A percentile compares a stretch with the other conserved stretches of the same genome.
phyloP scores from a whole-genome alignment of 1,284 basidiomycete species.

The Trametes sp. region DNA sequence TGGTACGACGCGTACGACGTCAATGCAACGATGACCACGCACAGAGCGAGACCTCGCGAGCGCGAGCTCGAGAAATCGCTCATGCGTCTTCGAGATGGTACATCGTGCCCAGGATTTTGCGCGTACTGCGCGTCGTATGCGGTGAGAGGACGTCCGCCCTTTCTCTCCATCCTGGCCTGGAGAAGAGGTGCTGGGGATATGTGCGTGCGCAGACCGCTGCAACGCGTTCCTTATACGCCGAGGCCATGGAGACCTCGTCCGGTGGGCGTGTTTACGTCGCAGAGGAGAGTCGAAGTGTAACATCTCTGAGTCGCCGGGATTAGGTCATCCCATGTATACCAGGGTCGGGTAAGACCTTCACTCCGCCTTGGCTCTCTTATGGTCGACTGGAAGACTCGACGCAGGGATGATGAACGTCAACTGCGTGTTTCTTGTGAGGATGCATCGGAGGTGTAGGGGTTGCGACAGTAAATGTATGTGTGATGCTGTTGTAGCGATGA shows the following conservation, averaged over 20 bases:
- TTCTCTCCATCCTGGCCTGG: slow-evolving; percentile 2
- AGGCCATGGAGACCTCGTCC: slow-evolving; percentile 26
- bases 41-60: slow-evolving; percentile 26
- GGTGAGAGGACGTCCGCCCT: slow-evolving; percentile 1
- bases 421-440: background rate
- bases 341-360: background rate
- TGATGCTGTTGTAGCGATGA: too few relatives aligned
- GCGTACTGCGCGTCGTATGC: background rate
- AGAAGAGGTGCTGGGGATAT: background rate
- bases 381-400: background rate
- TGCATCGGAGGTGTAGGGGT: too few relatives aligned
- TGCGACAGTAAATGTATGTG: too few relatives aligned
- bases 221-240: slow-evolving; percentile 19
- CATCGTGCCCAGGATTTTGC: background rate
- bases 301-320: background rate
- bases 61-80: background rate
- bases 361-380: background rate
- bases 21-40: slow-evolving; percentile 30
- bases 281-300: background rate
- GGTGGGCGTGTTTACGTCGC: slow-evolving; percentile 19
- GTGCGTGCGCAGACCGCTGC: background rate
- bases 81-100: too few relatives aligned
- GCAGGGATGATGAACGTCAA: background rate
- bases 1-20: slow-evolving; percentile 31
- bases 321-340: background rate